Base-by-base conservation (phyloP, 805 yeast species). In the Spathaspora sp. region DNA sequence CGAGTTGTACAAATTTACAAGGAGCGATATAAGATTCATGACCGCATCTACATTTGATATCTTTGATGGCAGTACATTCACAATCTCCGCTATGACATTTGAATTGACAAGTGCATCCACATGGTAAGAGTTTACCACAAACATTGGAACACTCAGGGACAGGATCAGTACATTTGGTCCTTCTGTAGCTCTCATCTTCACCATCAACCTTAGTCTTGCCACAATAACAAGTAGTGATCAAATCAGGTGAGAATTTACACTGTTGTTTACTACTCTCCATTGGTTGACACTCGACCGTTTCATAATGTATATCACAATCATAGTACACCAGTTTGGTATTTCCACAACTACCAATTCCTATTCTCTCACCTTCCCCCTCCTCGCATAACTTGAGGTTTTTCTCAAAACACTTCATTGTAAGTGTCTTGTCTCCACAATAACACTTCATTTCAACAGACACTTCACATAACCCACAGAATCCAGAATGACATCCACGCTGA, bases 1-100 rank as follows among this genome's bases (percentile, higher is more conserved):
- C 86, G 2, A 68, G 60, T 48, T 71, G 78, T n/a, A 76, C 55
- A 53, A 86, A 80, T 46, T 66, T 68, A 62, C 96, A 89, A 0
- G 93, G 85, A 5, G 86, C 85, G 5, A 76, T 61, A 63, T 71
- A 88, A n/a, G 69, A 62, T 29, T 77, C 70, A 59, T 76, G 75
- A 1, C 80, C 80, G 67, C 97, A 91, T 0, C 76, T 65, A 66
- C 97, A 91, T 44, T 72, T 73, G 7, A 70, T 64, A 11, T 78
- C 79, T 10, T 81, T 73, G 28, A 73, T 53, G 56, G 78, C 78
- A 55, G 67, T 73, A 67, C 97, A 92, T 65, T 69, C 77, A 62
- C 97, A 91, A 1, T 76, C 76, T 0, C 96, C 97, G 12, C 75
- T 78, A 65, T 91, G 97, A 66, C 97, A 91, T 26, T 70, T 70